These are phyloP conservation scores for Aspergillus avenaceus DNA, from an alignment of 495 filamentous ascomycete species.

Conservation along the genomic window DNA sequence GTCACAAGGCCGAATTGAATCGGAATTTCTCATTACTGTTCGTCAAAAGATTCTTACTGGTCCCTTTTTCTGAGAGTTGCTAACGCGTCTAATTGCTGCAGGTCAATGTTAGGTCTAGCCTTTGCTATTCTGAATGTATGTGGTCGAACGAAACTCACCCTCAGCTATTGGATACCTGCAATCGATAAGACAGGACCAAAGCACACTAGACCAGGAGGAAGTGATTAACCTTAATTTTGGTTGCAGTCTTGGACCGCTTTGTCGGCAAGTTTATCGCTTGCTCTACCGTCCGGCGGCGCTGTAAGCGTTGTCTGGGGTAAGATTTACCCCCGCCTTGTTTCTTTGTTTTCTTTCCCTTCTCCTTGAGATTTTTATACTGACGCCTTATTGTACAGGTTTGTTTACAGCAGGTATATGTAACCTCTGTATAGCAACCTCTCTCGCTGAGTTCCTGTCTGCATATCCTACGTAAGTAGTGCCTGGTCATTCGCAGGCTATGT, in stretches of 20 bases:
- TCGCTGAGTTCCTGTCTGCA: conserved; percentile 70
- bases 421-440: conserved; percentile 63
- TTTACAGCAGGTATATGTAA: conserved; percentile 69
- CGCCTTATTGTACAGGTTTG: conserved; percentile 41
- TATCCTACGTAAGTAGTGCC: conserved; percentile 56
- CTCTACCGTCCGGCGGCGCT: conserved; percentile 44
- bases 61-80: conserved; percentile 1
- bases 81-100: conserved; percentile 7
- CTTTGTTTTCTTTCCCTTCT: background rate
- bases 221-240: conserved; percentile 9
- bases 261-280: conserved; percentile 45
- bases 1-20: conserved; percentile 61
- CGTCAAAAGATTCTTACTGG: conserved; percentile 4
- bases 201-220: background rate
- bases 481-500: background rate
- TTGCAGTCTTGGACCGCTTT: conserved; percentile 50
- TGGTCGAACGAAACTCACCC: background rate
- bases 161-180: background rate
- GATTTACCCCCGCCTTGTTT: background rate
- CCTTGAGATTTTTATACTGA: background rate
- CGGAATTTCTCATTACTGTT: conserved; percentile 51
- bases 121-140: conserved; percentile 52
- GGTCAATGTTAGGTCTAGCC: conserved; percentile 50
- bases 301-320: conserved; percentile 49
- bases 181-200: background rate